A percentile compares a stretch with the other conserved stretches of the same genome.
phyloP scores from a whole-genome alignment of 2,329 filamentous ascomycete species.

The Exophiala phaeomuriformis region DNA sequence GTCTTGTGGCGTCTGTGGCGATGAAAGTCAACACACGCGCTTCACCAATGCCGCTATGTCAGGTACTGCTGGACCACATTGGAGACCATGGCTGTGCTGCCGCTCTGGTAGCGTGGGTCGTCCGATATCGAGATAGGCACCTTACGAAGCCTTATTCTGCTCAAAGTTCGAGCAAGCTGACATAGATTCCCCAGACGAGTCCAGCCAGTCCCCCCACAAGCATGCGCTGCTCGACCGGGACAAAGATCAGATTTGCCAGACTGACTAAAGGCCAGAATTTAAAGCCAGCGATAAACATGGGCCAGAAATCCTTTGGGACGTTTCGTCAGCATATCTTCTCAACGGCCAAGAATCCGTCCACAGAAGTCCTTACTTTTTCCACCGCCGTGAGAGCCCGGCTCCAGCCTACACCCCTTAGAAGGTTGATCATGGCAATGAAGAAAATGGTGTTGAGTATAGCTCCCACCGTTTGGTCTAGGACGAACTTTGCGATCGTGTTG shows the following conservation, averaged over 20 bases:
- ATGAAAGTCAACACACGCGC: too few species aligned
- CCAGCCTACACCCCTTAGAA: conserved; percentile 37
- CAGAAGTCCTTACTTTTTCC: conserved; percentile 28
- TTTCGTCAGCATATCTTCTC: conserved; percentile 36
- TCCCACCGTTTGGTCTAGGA: conserved; percentile 51
- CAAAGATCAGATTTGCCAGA: conserved; percentile 33
- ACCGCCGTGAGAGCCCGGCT: conserved; percentile 31
- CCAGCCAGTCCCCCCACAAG: conserved; percentile 34
- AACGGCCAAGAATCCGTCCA: conserved; percentile 16
- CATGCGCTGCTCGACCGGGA: conserved; percentile 34
- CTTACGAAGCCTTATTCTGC: background rate
- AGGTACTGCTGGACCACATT: too few species aligned
- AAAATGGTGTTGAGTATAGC: conserved; percentile 49
- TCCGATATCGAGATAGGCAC: too few species aligned
- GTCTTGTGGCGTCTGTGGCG: too few species aligned
- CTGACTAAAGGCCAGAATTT: conserved; percentile 39
- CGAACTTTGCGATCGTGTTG: conserved; percentile 34
- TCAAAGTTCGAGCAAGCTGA: conserved; percentile 44
- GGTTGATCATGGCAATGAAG: conserved; percentile 52
- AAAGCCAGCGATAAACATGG: conserved; percentile 33
- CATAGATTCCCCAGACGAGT: conserved; percentile 35
- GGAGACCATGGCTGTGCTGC: too few species aligned
- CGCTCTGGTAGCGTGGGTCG: too few species aligned
- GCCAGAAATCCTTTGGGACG: conserved; percentile 18
- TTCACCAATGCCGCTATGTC: too few species aligned